phyloP scores from a whole-genome alignment of 2,329 filamentous ascomycete genomes.

The Cercospora zeae-maydis region DNA sequence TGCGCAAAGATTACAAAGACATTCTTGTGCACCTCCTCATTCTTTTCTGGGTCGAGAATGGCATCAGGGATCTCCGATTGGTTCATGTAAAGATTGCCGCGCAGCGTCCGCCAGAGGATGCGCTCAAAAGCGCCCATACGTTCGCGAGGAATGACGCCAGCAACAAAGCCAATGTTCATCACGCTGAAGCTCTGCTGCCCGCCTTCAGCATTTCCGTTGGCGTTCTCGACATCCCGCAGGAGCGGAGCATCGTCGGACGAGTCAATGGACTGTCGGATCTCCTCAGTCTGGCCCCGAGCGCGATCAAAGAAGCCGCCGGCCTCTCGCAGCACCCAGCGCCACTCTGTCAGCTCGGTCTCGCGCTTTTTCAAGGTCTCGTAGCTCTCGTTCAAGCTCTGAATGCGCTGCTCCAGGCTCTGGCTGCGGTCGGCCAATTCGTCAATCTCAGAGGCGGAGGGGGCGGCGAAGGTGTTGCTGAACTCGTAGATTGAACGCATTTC shows the following conservation, averaged over 20 bases:
- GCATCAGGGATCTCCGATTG: conserved; percentile 96
- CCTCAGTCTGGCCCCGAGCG: conserved; percentile 92
- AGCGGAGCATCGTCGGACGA: conserved; percentile 88
- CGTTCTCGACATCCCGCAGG: conserved; percentile 86
- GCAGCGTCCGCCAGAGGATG: conserved; percentile 93
- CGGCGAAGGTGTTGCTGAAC: conserved; percentile 75
- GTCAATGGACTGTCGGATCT: conserved; percentile 86
- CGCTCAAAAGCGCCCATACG: conserved; percentile 93
- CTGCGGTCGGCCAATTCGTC: conserved; percentile 91
- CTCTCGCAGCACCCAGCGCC: conserved; percentile 96
- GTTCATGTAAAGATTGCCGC: conserved; percentile 99
- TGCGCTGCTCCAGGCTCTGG: conserved; percentile 85
- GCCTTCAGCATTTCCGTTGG: conserved; percentile 40
- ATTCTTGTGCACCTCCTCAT: conserved; percentile 92
- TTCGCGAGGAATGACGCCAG: conserved; percentile 90
- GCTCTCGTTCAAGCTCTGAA: conserved; percentile 91
- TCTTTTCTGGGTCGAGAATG: conserved; percentile 85
- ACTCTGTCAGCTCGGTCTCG: conserved; percentile 94
- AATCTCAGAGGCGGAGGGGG: conserved; percentile 89
- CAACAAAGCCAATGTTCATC: conserved; percentile 98
- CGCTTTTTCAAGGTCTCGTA: conserved; percentile 98
- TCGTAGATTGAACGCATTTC: conserved; percentile 85
- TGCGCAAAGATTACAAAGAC: conserved; percentile 99
- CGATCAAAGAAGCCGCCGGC: conserved; percentile 96
- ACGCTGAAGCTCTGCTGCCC: conserved; percentile 64